Percentiles rank a stretch among this genome's conserved stretches.
These are phyloP conservation scores for Geranium incanum DNA, from an alignment of 441 rosid genomes.

Conservation along the genomic window DNA sequence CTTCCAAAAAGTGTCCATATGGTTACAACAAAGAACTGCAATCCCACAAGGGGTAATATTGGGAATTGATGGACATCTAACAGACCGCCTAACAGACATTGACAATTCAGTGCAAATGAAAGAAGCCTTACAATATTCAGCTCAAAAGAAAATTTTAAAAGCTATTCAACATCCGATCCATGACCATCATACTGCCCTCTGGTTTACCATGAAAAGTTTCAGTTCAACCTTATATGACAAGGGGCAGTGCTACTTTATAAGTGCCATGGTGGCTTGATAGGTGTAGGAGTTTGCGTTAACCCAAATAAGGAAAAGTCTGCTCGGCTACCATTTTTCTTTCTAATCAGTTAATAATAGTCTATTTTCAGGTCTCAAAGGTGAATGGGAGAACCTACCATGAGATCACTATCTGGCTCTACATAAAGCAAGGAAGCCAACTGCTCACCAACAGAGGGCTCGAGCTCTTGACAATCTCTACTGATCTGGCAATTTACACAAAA, in stretches of 20 bases:
- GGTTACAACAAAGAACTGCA: too few species aligned
- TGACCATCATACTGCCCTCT: neutral
- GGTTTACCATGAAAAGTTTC: neutral
- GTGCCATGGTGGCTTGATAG: slow-evolving; percentile 1
- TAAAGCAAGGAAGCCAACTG: slow-evolving; percentile 87
- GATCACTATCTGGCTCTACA: slow-evolving; percentile 95
- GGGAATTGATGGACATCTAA: too few species aligned
- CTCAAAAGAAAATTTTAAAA: too few species aligned
- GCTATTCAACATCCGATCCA: neutral
- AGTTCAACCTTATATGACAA: neutral
- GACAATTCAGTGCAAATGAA: neutral
- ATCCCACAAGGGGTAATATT: too few species aligned
- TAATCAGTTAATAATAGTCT: neutral
- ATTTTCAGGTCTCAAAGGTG: slow-evolving; percentile 2
- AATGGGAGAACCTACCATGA: slow-evolving; percentile 60
- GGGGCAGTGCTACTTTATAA: neutral
- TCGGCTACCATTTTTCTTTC: neutral
- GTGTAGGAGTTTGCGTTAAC: neutral
- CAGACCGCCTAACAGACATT: neutral
- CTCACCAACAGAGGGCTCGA: slow-evolving; percentile 87
- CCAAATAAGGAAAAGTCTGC: neutral
- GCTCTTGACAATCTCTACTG: slow-evolving; percentile 98
- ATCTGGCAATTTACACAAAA: slow-evolving; percentile 47
- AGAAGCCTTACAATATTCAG: neutral
- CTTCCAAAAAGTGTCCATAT: neutral